Evolutionary conservation across 768 basidiomycete species (phyloP).

Genomic region (Porphyrellus cyaneotinctus): DNA sequence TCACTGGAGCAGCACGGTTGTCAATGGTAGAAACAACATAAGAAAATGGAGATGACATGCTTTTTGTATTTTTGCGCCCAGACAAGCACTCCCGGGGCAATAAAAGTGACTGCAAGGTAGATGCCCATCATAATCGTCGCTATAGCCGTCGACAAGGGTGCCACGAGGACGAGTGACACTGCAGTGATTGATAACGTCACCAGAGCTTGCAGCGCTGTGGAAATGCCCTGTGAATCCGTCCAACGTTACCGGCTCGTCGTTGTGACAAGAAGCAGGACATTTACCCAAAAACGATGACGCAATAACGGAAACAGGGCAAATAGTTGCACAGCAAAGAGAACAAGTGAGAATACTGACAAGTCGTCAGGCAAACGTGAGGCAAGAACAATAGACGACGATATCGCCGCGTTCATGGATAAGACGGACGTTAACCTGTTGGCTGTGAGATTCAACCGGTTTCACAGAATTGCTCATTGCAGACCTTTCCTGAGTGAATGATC

Average conservation of each 20-base stretch:
- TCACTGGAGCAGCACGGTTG: constrained; percentile 49
- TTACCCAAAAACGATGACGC: constrained; percentile 67
- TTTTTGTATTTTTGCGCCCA: constrained; percentile 91
- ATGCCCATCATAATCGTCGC: constrained; percentile 48
- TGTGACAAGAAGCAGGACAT: constrained; percentile 12
- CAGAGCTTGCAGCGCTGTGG: constrained; percentile 41
- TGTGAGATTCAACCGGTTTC: constrained; percentile 22
- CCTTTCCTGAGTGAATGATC: constrained; percentile 56
- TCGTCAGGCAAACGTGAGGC: constrained; percentile 85
- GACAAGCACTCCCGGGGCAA: constrained; percentile 69
- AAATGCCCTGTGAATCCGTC: constrained; percentile 40
- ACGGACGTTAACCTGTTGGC: constrained; percentile 69
- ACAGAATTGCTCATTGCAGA: constrained; percentile 30
- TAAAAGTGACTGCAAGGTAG: constrained; percentile 58
- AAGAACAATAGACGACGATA: constrained; percentile 89
- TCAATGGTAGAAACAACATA: constrained; percentile 13
- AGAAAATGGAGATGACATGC: constrained; percentile 38
- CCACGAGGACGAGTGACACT: constrained; percentile 50
- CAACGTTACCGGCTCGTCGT: constrained; percentile 11
- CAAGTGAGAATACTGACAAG: constrained; percentile 82
- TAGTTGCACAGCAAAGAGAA: constrained; percentile 75
- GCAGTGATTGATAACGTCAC: constrained; percentile 52
- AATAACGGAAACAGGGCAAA: constrained; percentile 85
- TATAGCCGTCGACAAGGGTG: constrained; percentile 51
- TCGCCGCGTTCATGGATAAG: constrained; percentile 85